Percentiles rank a stretch among this genome's conserved stretches.
Evolutionary conservation across 1,139 yeast species (phyloP).

Genomic region (Lodderomyces pseudojiufengensis): DNA sequence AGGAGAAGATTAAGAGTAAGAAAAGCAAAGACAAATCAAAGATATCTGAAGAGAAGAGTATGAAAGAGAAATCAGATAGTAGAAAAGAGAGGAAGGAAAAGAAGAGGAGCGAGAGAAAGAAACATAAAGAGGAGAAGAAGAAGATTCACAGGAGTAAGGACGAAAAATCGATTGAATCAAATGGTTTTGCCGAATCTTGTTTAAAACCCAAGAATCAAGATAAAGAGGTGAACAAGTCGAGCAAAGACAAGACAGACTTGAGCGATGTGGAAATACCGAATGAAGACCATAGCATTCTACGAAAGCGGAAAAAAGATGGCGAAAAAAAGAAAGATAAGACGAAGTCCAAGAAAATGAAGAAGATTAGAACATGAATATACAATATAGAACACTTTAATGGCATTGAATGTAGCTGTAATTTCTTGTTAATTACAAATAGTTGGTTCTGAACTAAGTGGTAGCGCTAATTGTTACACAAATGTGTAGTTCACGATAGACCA

Average conservation of each 20-base stretch:
- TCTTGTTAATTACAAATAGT: no score
- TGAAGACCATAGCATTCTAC: constrained; percentile 11
- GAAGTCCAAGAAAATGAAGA: constrained; percentile 14
- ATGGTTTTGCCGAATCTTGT: constrained; percentile 6
- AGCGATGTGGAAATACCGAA: constrained; percentile 15
- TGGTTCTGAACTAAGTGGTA: no score
- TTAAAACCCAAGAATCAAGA: constrained; percentile 14
- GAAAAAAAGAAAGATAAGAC: not conserved
- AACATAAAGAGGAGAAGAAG: constrained; percentile 19
- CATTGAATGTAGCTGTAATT: no score
- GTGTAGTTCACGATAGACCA: no score
- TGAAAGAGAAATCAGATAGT: constrained; percentile 15
- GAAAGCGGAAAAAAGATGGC: not conserved
- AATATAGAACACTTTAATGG: no score
- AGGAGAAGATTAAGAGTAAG: constrained; percentile 9
- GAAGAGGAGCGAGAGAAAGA: constrained; percentile 10
- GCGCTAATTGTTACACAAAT: no score
- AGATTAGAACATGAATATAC: constrained; percentile 7
- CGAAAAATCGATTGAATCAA: constrained; percentile 7
- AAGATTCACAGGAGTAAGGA: constrained; percentile 17
- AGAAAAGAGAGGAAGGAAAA: constrained; percentile 11
- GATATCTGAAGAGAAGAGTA: constrained; percentile 14
- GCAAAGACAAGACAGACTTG: no score
- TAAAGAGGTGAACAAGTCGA: no score
- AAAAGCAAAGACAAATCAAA: constrained; percentile 13